These are phyloP conservation scores for Serpula lacrymans DNA, from an alignment of 768 basidiomycete species.

Conservation along the genomic window DNA sequence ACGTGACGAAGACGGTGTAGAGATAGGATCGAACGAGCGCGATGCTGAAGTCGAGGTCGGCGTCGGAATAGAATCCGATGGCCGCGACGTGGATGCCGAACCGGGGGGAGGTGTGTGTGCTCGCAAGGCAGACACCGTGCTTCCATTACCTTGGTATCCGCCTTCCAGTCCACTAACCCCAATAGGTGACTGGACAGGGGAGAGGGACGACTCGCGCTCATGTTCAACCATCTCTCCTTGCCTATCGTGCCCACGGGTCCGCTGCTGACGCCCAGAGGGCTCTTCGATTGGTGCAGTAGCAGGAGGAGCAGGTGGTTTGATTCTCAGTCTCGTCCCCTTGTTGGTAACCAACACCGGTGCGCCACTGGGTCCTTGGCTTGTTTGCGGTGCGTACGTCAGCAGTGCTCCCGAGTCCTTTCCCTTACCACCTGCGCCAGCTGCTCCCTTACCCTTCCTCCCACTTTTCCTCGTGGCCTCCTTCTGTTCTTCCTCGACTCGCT, in stretches of 20 bases:
- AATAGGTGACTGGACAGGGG: constrained; percentile 31
- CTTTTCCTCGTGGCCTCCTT: no score
- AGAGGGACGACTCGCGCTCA: constrained; percentile 29
- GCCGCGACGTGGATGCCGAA: no score
- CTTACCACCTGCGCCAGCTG: no score
- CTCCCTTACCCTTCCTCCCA: no score
- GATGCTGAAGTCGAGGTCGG: no score
- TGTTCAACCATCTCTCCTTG: no score
- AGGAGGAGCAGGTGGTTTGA: constrained; percentile 42
- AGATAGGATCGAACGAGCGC: no score
- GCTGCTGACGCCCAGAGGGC: constrained; percentile 15
- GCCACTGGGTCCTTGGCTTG: no score
- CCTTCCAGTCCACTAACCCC: no score
- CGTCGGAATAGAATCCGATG: constrained; percentile 19
- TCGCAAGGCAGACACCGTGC: constrained; percentile 10
- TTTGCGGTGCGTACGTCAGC: no score
- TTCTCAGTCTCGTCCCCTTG: constrained; percentile 46
- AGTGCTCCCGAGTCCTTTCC: constrained; percentile 30
- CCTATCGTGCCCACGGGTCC: constrained; percentile 8
- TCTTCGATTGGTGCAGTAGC: constrained; percentile 16
- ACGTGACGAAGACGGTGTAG: constrained; percentile 19
- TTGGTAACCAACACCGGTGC: constrained; percentile 41
- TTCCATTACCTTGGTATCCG: constrained; percentile 22
- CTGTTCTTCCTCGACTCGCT: constrained; percentile 44
- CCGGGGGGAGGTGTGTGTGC: constrained; percentile 12